Evolutionary conservation across 768 basidiomycete genomes (phyloP), one percentile per base, ranked within the genome.

Genomic region (Candolleomyces eurysporus): DNA sequence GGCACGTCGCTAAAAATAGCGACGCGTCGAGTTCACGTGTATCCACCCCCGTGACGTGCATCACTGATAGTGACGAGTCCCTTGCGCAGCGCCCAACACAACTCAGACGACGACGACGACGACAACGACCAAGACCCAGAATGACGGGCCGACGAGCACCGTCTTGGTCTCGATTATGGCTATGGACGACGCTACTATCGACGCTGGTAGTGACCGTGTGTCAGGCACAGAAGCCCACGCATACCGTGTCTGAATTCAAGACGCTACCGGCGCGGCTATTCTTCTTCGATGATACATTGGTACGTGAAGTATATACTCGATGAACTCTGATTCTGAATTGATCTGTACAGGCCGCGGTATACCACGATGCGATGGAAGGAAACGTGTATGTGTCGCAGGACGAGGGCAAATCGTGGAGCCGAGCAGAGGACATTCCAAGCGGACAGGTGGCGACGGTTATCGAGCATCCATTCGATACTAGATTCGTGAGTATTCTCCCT

Each of bases 231-330:
- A 57, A 80, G 30, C 87, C 87, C 66, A 70, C 80, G 61, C 75
- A 81, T 64, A 63, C 74, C 6, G 66, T 87, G 57, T 80, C 75
- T 39, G 75, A 79, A 60, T 92, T 96, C 72, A 68, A 83, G 52
- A 90, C 91, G 71, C 76, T 91, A 40, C 94, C 94, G 9, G 83
- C 83, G 13, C 81, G 83, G 66, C 70, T 96, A 57, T 91, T 90
- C 78, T 98, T 94, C 81, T 97, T 98, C 75, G 92, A 98, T 64
- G 96, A 97, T 75, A 89, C 92, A 7, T 74, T 88, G 32, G 96
- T 96, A 66, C 66, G 67, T 57, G 57, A 9, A 64, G 3, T 21
- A 8, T 9, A n/a, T 52, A 40, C 49, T 49, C 32, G 48, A 50
- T 52, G 13, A n/a, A 31, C 42, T 26, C 45, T 40, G 30, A 61